Evolutionary conservation across 345 rosid genomes (phyloP).

Genomic region (Populus ilicifolia): DNA sequence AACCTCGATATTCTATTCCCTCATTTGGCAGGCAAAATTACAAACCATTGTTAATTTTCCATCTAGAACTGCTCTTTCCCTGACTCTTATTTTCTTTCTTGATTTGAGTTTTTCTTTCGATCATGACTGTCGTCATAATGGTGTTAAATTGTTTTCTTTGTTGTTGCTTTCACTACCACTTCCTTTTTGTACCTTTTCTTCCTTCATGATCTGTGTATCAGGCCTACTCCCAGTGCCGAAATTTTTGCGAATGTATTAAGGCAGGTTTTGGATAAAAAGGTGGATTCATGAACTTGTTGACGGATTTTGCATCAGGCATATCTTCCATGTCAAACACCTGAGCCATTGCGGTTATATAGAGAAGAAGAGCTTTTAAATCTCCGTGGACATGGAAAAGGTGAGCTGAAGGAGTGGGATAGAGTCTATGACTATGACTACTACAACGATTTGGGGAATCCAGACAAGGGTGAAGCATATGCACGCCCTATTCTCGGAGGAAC

Average conservation of each 20-base stretch:
- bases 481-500: conserved; percentile 84
- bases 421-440: conserved; percentile 82
- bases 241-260: neutral
- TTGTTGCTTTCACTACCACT: neutral
- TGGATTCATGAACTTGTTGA: conserved; percentile 5
- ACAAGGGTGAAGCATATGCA: conserved; percentile 45
- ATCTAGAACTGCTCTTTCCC: neutral
- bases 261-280: neutral
- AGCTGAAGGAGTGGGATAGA: conserved; percentile 87
- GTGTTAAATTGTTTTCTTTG: neutral
- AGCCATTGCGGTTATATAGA: conserved; percentile 52
- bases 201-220: neutral
- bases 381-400: conserved; percentile 58
- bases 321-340: conserved; percentile 83
- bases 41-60: neutral
- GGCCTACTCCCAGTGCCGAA: neutral
- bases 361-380: conserved; percentile 64
- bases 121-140: neutral
- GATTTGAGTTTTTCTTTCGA: neutral
- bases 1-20: neutral
- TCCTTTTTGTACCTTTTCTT: neutral
- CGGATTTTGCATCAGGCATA: conserved; percentile 45
- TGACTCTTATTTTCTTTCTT: too few relatives aligned
- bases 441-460: conserved; percentile 82
- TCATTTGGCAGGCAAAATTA: neutral